Evolutionary conservation across 306 rosid genomes (phyloP).

Genomic region (Lathyrus tuberosus): DNA sequence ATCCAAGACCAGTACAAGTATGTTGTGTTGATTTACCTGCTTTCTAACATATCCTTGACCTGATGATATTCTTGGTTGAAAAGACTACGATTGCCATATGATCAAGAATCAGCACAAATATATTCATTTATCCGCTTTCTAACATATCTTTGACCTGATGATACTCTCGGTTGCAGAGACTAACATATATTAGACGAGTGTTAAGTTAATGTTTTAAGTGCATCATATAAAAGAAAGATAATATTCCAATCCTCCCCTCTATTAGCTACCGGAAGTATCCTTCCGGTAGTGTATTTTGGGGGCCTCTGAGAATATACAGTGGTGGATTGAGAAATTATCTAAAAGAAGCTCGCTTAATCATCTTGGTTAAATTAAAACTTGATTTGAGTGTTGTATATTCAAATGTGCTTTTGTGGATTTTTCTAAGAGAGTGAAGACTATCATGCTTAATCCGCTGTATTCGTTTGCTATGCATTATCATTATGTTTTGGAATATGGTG

Average conservation of each 20-base stretch:
- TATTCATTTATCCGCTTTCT: constrained; percentile 20
- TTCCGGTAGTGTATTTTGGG: too few relatives aligned
- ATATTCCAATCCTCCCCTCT: too few relatives aligned
- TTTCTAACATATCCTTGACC: constrained; percentile 25
- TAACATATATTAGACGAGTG: constrained; percentile 26
- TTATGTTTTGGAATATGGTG: constrained; percentile 15
- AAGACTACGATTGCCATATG: constrained; percentile 34
- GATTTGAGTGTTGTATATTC: constrained; percentile 29
- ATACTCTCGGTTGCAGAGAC: constrained; percentile 36
- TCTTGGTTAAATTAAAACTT: not conserved
- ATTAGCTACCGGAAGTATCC: too few relatives aligned
- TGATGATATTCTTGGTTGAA: constrained; percentile 36
- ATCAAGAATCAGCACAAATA: constrained; percentile 31
- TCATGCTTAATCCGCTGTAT: not conserved
- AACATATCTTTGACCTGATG: constrained; percentile 28
- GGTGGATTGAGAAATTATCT: too few relatives aligned
- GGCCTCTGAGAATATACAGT: too few relatives aligned
- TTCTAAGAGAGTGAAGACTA: not conserved
- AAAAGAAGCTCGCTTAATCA: not conserved
- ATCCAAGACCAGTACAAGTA: constrained; percentile 32
- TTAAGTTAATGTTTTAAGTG: constrained; percentile 23
- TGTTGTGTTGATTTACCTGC: constrained; percentile 25
- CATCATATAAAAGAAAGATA: not conserved
- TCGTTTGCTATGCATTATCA: not conserved
- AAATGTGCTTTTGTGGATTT: constrained; percentile 22